These are phyloP conservation scores for Novymonas esmeraldas DNA, from an alignment of 208 protist species.

Conservation along the genomic window DNA sequence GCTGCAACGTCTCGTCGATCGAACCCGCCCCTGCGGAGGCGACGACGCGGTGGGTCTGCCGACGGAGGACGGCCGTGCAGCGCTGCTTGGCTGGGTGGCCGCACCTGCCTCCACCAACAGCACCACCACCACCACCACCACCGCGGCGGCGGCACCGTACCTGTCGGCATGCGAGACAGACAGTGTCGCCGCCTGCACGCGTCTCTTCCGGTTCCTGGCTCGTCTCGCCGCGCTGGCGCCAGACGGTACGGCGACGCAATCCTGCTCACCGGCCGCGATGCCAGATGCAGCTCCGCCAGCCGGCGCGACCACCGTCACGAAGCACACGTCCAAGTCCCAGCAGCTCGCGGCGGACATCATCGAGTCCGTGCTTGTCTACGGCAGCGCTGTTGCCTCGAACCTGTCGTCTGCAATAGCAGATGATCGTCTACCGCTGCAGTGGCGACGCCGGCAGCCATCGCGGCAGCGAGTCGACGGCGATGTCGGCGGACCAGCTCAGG, in stretches of 20 bases:
- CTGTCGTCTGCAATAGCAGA: conserved; percentile 20
- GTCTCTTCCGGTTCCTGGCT: conserved; percentile 10
- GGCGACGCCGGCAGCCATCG: background rate
- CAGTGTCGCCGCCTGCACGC: background rate
- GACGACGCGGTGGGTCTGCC: background rate
- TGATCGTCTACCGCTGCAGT: background rate
- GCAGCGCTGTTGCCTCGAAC: conserved; percentile 35
- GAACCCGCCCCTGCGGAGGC: conserved; percentile 1
- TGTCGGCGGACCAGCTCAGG: background rate
- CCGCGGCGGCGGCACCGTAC: too few relatives aligned
- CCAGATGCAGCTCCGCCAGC: background rate
- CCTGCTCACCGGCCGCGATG: background rate
- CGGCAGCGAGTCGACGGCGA: background rate
- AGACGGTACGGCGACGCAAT: background rate
- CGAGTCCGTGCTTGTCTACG: conserved; percentile 32
- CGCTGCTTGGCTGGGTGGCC: conserved; percentile 2
- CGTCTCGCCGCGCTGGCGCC: background rate
- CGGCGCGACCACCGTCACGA: background rate
- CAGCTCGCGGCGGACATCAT: conserved; percentile 7
- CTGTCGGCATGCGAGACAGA: background rate
- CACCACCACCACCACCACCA: background rate
- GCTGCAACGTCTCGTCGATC: conserved; percentile 18
- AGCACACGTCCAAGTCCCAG: conserved; percentile 10
- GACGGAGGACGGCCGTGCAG: background rate
- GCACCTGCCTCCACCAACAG: background rate